Conservation (phyloP, 2,329 filamentous ascomycete species). For the Pyrenochaeta sp. region DNA sequence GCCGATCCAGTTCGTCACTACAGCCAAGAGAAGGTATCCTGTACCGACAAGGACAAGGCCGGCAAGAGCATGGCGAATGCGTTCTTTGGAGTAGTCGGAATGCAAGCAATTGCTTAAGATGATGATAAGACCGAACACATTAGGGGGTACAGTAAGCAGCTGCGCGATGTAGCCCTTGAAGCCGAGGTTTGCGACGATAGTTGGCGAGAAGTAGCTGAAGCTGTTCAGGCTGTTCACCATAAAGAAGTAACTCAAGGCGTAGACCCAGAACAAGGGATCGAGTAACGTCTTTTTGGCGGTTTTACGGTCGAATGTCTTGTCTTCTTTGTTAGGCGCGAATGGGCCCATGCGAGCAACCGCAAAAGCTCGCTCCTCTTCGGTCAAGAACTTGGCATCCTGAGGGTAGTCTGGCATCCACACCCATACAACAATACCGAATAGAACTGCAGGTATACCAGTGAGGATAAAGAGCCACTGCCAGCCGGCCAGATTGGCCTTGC, state of each 20-base stretch:
- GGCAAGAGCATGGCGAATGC: slow-evolving; percentile 28
- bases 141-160: slow-evolving; percentile 73
- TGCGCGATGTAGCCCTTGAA: slow-evolving; percentile 68
- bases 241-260: slow-evolving; percentile 53
- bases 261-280: slow-evolving; percentile 62
- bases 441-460: slow-evolving; percentile 72
- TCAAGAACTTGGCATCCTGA: slow-evolving; percentile 75
- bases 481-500: slow-evolving; percentile 55
- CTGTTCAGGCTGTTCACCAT: slow-evolving; percentile 55
- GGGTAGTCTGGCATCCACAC: slow-evolving; percentile 81
- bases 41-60: slow-evolving; percentile 22
- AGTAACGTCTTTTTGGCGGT: slow-evolving; percentile 57
- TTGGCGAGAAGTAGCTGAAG: slow-evolving; percentile 64
- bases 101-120: slow-evolving; percentile 35
- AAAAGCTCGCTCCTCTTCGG: slow-evolving; percentile 72
- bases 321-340: slow-evolving; percentile 53
- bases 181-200: slow-evolving; percentile 67
- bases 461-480: slow-evolving; percentile 60
- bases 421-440: slow-evolving; percentile 72
- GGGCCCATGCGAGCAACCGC: slow-evolving; percentile 70
- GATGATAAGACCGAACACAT: slow-evolving; percentile 66
- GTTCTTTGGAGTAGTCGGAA: slow-evolving; percentile 18
- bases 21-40: slow-evolving; percentile 27
- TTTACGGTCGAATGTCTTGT: slow-evolving; percentile 56
- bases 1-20: slow-evolving; percentile 29